A percentile compares a stretch with the other conserved stretches of the same genome.
These are phyloP conservation scores for Cyberlindnera subsufficiens DNA, from an alignment of 805 yeast species.

Conservation along the genomic window DNA sequence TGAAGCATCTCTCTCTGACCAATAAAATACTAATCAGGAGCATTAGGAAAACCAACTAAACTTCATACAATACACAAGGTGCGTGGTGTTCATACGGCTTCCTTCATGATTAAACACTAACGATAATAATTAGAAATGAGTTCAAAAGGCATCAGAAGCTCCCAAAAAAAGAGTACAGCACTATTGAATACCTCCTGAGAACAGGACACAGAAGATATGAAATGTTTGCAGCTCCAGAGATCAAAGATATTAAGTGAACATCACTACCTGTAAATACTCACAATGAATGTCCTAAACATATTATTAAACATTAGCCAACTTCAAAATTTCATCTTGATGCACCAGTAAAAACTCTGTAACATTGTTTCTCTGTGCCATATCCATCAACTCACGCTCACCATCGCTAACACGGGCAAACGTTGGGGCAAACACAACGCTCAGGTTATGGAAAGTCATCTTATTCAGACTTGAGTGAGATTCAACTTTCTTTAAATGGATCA, in stretches of 20 bases:
- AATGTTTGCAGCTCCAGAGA: conserved; percentile 62
- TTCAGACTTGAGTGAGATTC: conserved; percentile 48
- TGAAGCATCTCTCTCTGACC: neutral
- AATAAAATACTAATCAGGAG: neutral
- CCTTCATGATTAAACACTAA: neutral
- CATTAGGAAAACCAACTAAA: conserved; percentile 33
- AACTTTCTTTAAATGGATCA: conserved; percentile 61
- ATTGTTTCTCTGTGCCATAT: conserved; percentile 75
- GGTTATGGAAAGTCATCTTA: conserved; percentile 77
- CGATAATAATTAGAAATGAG: conserved; percentile 31
- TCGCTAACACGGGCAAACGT: conserved; percentile 74
- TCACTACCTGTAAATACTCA: neutral
- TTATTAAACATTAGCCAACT: neutral
- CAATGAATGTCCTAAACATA: neutral
- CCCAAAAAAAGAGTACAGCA: conserved; percentile 73
- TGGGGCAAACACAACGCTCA: conserved; percentile 93
- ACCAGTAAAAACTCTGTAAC: conserved; percentile 67
- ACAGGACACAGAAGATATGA: conserved; percentile 69
- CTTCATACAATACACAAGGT: conserved; percentile 38
- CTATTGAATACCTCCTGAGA: conserved; percentile 80
- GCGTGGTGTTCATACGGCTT: conserved; percentile 3
- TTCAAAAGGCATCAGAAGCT: conserved; percentile 53
- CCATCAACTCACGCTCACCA: conserved; percentile 78
- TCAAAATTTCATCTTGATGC: conserved; percentile 37
- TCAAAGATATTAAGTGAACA: conserved; percentile 52